Conservation (phyloP, 257 asterid species). For the Solanum rostratum region DNA sequence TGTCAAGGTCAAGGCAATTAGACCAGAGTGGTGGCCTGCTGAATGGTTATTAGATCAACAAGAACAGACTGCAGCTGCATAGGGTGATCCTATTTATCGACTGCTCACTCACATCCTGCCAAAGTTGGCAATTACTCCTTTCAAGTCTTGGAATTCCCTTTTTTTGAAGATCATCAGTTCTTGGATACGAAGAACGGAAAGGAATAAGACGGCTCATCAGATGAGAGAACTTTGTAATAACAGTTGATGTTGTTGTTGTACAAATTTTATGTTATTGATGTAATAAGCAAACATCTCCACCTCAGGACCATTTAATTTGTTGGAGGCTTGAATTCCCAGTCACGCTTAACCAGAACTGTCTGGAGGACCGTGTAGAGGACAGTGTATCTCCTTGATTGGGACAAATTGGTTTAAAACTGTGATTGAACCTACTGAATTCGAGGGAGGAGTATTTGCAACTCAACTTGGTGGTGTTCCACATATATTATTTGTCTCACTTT, state of each 20-base stretch:
- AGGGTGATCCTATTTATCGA: not conserved
- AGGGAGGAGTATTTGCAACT: too few relatives aligned
- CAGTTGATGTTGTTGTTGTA: not conserved
- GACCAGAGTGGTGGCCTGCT: constrained; percentile 93
- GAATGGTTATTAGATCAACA: constrained; percentile 47
- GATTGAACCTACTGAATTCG: not conserved
- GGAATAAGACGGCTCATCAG: not conserved
- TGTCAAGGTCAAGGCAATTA: constrained; percentile 37
- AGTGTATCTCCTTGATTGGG: not conserved
- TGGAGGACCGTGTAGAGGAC: not conserved
- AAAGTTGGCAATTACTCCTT: not conserved
- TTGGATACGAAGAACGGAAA: not conserved
- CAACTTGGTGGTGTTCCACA: too few relatives aligned
- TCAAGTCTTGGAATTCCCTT: not conserved
- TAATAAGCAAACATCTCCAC: not conserved
- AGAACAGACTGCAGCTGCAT: constrained; percentile 26
- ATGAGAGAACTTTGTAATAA: not conserved
- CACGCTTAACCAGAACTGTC: not conserved
- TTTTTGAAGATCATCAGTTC: not conserved
- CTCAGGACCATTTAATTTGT: not conserved
- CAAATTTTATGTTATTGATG: not conserved
- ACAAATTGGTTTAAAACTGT: not conserved
- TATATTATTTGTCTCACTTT: too few relatives aligned
- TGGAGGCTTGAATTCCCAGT: not conserved
- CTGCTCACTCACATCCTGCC: not conserved